phyloP scores from a whole-genome alignment of 2,329 filamentous ascomycete species.

The Tolypocladium cylindrosporum region DNA sequence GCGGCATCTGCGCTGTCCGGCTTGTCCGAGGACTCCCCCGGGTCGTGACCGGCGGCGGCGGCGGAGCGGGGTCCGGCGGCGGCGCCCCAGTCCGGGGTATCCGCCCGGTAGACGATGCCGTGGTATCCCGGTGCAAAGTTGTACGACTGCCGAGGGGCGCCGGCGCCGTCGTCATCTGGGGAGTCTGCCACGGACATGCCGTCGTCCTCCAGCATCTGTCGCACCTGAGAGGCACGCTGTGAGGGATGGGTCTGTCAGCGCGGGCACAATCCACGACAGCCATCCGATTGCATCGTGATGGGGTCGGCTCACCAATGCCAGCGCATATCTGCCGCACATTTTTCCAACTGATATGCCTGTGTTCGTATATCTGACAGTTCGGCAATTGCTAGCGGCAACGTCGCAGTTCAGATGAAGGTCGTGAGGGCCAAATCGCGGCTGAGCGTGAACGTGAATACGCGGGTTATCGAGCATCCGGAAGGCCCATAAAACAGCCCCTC shows the following conservation, averaged over 20 bases:
- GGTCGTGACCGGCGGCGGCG: neutral
- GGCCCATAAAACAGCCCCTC: neutral
- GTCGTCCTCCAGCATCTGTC: conserved; percentile 61
- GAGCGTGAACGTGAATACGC: neutral
- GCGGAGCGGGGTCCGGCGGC: conserved; percentile 20
- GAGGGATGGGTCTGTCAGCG: neutral
- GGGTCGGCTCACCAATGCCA: conserved; percentile 19
- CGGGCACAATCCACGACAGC: neutral
- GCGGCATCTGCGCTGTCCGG: conserved; percentile 1
- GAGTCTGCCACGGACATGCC: conserved; percentile 63
- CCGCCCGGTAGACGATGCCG: conserved; percentile 77
- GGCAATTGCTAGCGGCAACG: neutral
- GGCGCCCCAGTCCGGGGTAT: conserved; percentile 52
- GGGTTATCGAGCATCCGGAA: neutral
- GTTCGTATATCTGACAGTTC: neutral
- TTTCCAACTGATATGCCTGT: neutral
- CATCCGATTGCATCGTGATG: neutral
- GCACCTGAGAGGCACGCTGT: conserved; percentile 68
- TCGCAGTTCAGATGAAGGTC: neutral
- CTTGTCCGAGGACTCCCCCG: neutral
- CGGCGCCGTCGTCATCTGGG: conserved; percentile 58
- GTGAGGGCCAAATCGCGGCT: neutral
- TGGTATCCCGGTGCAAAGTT: conserved; percentile 87
- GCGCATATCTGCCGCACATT: conserved; percentile 28
- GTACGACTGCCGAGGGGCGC: conserved; percentile 61